Base-by-base conservation (phyloP, 2,329 filamentous ascomycete genomes). In the Colletotrichum sp. region DNA sequence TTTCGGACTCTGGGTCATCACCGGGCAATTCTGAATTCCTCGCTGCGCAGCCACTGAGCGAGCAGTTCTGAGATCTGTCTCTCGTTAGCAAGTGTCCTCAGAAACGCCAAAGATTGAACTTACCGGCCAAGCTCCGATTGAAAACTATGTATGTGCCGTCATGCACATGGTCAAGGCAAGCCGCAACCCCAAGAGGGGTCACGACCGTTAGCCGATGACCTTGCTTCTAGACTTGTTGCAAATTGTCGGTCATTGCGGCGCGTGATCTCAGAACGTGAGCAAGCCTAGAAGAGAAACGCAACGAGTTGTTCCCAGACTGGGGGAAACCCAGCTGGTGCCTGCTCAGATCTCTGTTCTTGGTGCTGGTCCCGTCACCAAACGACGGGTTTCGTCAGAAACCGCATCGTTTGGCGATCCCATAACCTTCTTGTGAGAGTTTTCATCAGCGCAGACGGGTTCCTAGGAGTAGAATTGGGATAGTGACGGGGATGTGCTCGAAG, bases 1-100 rank as follows among this genome's bases (percentile, higher is more conserved):
- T 84, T 71, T 82, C 80, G 82, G 79, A 79, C 78, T 76, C 77
- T 70, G 67, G 70, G 77, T 84, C 82, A 83, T 84, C 82, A 84
- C 79, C 76, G 81, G 80, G 82, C 79, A 76, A 66, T 75, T 74
- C 59, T 70, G 43, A 47, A 47, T 69, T 72, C 70, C 31, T 78
- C 71, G 55, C 33, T 54, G 51, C 70, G 59, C 62, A 33, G 67
- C 73, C 64, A 66, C 73, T 76, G 54, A 65, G 62, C 65, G 3
- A 29, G 62, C 75, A 67, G 64, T 65, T 58, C 67, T 51, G 58
- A 69, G 21, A 74, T 55, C 73, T 74, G 59, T 36, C 66, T 21
- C n/a, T 21, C 16, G 47, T 58, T n/a, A 66, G 71, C 21, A 33
- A 29, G 57, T 21, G 1, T 69, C 18, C 24, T 51, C 8, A 43